Conservation (phyloP, 2,329 filamentous ascomycete species). For the Tolypocladium endophyticum region DNA sequence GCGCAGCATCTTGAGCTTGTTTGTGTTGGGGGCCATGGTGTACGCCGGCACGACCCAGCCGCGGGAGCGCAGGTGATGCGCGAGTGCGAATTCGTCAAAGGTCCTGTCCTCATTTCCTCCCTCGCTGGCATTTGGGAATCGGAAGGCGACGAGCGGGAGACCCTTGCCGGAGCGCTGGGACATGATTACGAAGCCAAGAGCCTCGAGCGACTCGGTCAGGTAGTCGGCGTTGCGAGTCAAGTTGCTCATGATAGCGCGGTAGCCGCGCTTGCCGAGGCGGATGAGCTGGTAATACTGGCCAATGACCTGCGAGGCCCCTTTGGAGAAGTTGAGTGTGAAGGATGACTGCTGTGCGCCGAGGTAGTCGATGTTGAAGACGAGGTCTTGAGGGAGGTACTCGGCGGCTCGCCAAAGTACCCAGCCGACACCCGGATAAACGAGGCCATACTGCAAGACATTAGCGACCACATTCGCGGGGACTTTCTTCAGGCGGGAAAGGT, state of each 20-base stretch:
- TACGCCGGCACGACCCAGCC: slow-evolving; percentile 95
- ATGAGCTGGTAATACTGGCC: slow-evolving; percentile 98
- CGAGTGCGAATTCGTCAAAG: slow-evolving; percentile 68
- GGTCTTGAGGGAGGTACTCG: slow-evolving; percentile 76
- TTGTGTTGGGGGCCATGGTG: slow-evolving; percentile 87
- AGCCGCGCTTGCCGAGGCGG: slow-evolving; percentile 84
- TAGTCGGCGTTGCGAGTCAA: slow-evolving; percentile 85
- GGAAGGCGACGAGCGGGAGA: slow-evolving; percentile 83
- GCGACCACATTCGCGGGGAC: not conserved
- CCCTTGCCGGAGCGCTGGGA: slow-evolving; percentile 67
- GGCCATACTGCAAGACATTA: slow-evolving; percentile 32
- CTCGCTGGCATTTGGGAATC: slow-evolving; percentile 50
- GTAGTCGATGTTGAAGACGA: slow-evolving; percentile 99
- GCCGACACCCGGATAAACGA: slow-evolving; percentile 82
- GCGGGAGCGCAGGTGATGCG: slow-evolving; percentile 75
- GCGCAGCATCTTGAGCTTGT: slow-evolving; percentile 79
- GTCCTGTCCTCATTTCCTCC: slow-evolving; percentile 38
- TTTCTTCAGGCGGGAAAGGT: slow-evolving; percentile 18
- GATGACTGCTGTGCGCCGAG: slow-evolving; percentile 90
- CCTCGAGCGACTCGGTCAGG: slow-evolving; percentile 60
- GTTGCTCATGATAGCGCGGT: slow-evolving; percentile 89
- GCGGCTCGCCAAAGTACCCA: slow-evolving; percentile 86
- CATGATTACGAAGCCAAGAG: slow-evolving; percentile 79
- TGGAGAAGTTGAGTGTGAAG: slow-evolving; percentile 96
- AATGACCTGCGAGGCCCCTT: slow-evolving; percentile 88